Base-by-base conservation (phyloP, 2,329 filamentous ascomycete genomes). In the Claviceps quebecensis region DNA sequence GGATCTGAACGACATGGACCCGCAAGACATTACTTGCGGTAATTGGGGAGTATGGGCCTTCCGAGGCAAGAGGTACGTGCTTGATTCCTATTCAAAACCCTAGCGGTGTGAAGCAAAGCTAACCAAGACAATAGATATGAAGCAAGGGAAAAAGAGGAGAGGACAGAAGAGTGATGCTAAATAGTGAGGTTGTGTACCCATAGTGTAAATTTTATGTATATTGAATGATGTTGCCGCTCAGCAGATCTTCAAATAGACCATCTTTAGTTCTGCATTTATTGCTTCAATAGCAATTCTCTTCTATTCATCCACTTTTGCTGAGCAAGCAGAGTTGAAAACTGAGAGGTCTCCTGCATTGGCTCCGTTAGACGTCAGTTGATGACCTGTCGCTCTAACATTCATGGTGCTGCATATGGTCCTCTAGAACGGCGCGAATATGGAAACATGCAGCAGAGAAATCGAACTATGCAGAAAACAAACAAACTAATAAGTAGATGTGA, bases 41-140 rank as follows among this genome's bases (percentile, higher is more conserved):
- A 98, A 98, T 68, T 98, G 89, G 88, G 93, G 93, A 11, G 74
- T 95, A 2, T 98, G 94, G 88, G 89, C 85, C 14, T 98, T 98
- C 73, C 81, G 93, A 69, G 93, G 93, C 60, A 98, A 98, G 80
- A 85, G 91, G 80, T 96, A 78, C 60, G 79, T 52, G 26, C 39
- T 45, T 14, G 45, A 40, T 19, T 13, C 13, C 6, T 37, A 29
- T 26, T 34, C 2, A 16, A 19, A 26, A 37, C 13, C 26, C 23
- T 39, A 22, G 23, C 44, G 16, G 36, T 3, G 37, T 26, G 19
- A 29, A 45, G 19, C 5, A 22, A 36, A n/a, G 40, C 44, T 53
- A 47, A 53, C 48, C 34, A 29, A 5, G 38, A 51, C 2, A 52
- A 29, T 55, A 79, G 76, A 62, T 80, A 87, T 57, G 83, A 87